These are phyloP conservation scores for Clonostachys solani DNA, from an alignment of 2,329 filamentous ascomycete species.

Conservation along the genomic window DNA sequence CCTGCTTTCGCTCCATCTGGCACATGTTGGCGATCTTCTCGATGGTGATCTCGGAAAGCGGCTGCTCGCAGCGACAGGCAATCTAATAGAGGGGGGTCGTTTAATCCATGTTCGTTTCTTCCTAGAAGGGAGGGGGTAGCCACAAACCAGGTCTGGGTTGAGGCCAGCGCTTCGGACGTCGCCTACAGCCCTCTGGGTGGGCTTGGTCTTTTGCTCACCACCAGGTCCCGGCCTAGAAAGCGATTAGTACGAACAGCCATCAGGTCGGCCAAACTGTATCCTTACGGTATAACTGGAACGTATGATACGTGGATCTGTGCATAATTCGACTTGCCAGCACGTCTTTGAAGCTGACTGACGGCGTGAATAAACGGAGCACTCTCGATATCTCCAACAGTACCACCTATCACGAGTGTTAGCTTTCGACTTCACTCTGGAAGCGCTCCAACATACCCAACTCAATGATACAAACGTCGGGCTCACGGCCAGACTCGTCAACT, in stretches of 20 bases:
- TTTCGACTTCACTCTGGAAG: not conserved
- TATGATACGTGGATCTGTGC: conserved; percentile 86
- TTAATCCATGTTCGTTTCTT: not conserved
- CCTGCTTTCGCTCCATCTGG: conserved; percentile 80
- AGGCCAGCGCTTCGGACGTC: conserved; percentile 78
- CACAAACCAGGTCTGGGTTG: conserved; percentile 61
- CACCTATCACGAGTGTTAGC: conserved; percentile 27
- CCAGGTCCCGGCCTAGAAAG: conserved; percentile 12
- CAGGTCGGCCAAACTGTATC: not conserved
- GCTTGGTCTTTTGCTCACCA: conserved; percentile 90
- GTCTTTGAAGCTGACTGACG: conserved; percentile 70
- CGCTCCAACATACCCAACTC: conserved; percentile 23
- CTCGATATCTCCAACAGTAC: conserved; percentile 74
- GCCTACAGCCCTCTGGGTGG: conserved; percentile 87
- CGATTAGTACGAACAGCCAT: not conserved
- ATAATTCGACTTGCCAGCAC: conserved; percentile 75
- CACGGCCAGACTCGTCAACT: conserved; percentile 76
- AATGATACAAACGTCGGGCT: conserved; percentile 87
- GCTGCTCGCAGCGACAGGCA: conserved; percentile 82
- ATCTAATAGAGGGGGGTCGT: conserved; percentile 47
- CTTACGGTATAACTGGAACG: conserved; percentile 57
- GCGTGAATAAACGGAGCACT: conserved; percentile 86
- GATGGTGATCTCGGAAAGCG: conserved; percentile 69
- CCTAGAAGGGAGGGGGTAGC: too few species aligned
- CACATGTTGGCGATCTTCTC: conserved; percentile 88